Percentiles rank a stretch among this genome's conserved stretches.
These are phyloP conservation scores for Paraconiothyrium sp. DNA, from an alignment of 2,329 filamentous ascomycete species.

Conservation along the genomic window DNA sequence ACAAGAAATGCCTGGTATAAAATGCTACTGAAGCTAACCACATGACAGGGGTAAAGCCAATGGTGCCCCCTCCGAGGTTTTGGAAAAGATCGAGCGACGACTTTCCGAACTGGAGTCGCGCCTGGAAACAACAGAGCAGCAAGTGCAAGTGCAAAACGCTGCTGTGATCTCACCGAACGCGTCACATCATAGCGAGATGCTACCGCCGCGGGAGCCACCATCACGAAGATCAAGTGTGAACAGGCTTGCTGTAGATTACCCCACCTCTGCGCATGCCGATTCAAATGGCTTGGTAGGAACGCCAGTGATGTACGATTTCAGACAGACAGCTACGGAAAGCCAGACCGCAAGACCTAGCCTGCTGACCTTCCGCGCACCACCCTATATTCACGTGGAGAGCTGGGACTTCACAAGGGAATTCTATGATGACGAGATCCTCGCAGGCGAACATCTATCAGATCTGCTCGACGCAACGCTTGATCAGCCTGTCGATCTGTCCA, in stretches of 20 bases:
- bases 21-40: neutral
- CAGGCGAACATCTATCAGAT: conserved; percentile 36
- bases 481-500: conserved; percentile 27
- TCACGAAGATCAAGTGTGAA: conserved; percentile 32
- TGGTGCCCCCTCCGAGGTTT: conserved; percentile 27
- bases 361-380: conserved; percentile 31
- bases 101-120: conserved; percentile 35
- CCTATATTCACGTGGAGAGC: conserved; percentile 36
- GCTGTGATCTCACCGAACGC: conserved; percentile 28
- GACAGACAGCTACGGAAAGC: conserved; percentile 37
- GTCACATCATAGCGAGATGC: conserved; percentile 26
- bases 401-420: conserved; percentile 42
- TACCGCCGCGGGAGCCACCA: conserved; percentile 15
- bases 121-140: conserved; percentile 31
- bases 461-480: conserved; percentile 30
- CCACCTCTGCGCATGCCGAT: conserved; percentile 15
- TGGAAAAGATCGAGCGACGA: conserved; percentile 34
- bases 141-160: conserved; percentile 23
- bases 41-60: conserved; percentile 22
- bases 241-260: conserved; percentile 21
- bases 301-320: conserved; percentile 33
- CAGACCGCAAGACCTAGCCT: conserved; percentile 36
- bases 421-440: conserved; percentile 39
- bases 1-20: neutral
- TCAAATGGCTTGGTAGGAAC: conserved; percentile 26